Evolutionary conservation across 2,329 filamentous ascomycete genomes (phyloP).

Genomic region (Aspergillus pseudonomiae): DNA sequence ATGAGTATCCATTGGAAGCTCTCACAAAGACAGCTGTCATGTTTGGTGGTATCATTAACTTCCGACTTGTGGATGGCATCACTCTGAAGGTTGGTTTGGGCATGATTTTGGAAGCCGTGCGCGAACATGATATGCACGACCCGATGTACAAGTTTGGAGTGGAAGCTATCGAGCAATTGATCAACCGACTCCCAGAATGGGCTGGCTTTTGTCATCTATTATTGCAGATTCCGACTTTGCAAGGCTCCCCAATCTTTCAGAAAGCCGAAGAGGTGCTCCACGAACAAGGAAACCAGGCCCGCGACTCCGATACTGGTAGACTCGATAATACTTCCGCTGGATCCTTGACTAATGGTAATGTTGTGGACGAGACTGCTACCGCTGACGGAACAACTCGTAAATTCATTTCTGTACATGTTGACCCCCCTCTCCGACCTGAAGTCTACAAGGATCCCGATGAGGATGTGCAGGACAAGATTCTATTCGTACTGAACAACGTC

Average conservation of each 20-base stretch:
- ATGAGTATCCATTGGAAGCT: conserved; percentile 93
- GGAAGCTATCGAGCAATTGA: conserved; percentile 88
- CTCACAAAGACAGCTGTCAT: conserved; percentile 93
- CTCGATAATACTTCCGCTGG: conserved; percentile 38
- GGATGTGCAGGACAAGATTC: conserved; percentile 86
- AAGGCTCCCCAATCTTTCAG: conserved; percentile 80
- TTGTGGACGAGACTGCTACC: conserved; percentile 62
- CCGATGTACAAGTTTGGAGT: conserved; percentile 98
- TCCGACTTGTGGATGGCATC: conserved; percentile 85
- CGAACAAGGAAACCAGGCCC: conserved; percentile 62
- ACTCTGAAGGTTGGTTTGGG: conserved; percentile 91
- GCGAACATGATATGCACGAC: conserved; percentile 78
- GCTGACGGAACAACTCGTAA: conserved; percentile 67
- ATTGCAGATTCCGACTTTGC: conserved; percentile 77
- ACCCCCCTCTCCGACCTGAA: conserved; percentile 65
- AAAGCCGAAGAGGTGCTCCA: conserved; percentile 80
- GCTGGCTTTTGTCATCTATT: conserved; percentile 90
- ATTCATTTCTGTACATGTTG: conserved; percentile 78
- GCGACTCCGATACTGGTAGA: conserved; percentile 54
- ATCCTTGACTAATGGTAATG: conserved; percentile 68
- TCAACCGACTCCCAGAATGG: conserved; percentile 85
- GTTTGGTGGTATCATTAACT: conserved; percentile 95
- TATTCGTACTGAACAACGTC: conserved; percentile 96
- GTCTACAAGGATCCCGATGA: conserved; percentile 81
- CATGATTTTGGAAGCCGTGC: conserved; percentile 96